A percentile compares a stretch with the other conserved stretches of the same genome.
phyloP scores from a whole-genome alignment of 169 alveolate species.

The Amoebophrya sp. region DNA sequence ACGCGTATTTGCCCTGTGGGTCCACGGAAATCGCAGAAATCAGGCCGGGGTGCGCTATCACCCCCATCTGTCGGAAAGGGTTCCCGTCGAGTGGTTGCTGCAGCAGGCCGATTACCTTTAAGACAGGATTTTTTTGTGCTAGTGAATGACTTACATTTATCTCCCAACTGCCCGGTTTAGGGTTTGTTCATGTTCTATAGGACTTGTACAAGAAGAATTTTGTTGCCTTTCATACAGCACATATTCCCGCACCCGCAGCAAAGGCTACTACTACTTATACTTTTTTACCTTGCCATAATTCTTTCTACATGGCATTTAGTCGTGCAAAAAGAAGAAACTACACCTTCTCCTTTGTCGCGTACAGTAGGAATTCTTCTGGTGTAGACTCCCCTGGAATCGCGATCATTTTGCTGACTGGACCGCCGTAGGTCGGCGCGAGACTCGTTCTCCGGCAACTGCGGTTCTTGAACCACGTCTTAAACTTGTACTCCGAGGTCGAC shows the following conservation, averaged over 20 bases:
- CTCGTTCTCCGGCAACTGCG: conserved; percentile 55
- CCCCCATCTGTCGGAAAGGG: conserved; percentile 75
- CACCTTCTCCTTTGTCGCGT: conserved; percentile 65
- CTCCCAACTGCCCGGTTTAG: too few relatives aligned
- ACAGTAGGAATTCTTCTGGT: conserved; percentile 56
- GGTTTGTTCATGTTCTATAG: too few relatives aligned
- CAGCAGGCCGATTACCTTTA: conserved; percentile 61
- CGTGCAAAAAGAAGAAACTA: not conserved
- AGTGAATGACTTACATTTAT: too few relatives aligned
- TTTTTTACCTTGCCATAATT: too few relatives aligned
- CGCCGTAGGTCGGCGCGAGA: conserved; percentile 78
- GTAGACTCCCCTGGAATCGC: not conserved
- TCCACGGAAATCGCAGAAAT: conserved; percentile 65
- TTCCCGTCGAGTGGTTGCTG: conserved; percentile 77
- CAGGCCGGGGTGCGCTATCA: conserved; percentile 73
- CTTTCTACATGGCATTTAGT: too few relatives aligned
- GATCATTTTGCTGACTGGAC: conserved; percentile 57
- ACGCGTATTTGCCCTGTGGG: conserved; percentile 53
- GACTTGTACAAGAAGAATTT: too few relatives aligned
- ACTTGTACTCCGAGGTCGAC: conserved; percentile 37
- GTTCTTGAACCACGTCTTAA: conserved; percentile 46
- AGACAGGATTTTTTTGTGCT: too few relatives aligned
- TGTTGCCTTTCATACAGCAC: too few relatives aligned
- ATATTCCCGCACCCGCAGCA: too few relatives aligned
- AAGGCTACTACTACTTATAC: too few relatives aligned